Conservation (phyloP, 768 basidiomycete species). For the Hygrocybe coccinea region DNA sequence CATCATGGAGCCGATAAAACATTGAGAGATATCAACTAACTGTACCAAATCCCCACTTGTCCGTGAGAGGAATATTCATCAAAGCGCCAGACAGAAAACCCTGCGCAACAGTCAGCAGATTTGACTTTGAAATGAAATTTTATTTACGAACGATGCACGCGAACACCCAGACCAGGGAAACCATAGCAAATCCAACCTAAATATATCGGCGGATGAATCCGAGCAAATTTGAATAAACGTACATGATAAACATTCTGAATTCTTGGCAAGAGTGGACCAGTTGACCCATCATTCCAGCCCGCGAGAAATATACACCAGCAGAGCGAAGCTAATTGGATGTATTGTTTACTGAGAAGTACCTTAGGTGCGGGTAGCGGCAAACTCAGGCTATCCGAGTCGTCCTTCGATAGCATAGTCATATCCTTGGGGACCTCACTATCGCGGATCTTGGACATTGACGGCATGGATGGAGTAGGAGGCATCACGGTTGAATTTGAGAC, state of each 20-base stretch:
- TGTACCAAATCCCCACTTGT: slow-evolving; percentile 38
- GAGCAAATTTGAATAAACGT: slow-evolving; percentile 1
- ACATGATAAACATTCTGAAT: slow-evolving; percentile 37
- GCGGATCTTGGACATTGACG: too few species aligned
- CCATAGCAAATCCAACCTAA: slow-evolving; percentile 36
- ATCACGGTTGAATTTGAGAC: too few species aligned
- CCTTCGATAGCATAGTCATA: neutral
- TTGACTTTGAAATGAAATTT: neutral
- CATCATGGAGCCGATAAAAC: neutral
- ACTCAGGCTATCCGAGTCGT: too few species aligned
- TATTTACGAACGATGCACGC: slow-evolving; percentile 27
- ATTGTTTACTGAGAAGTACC: neutral
- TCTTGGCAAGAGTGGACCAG: slow-evolving; percentile 35
- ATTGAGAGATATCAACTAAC: slow-evolving; percentile 19
- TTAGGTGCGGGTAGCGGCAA: too few species aligned
- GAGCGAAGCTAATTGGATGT: slow-evolving; percentile 30
- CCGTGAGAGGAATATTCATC: slow-evolving; percentile 27
- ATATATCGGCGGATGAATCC: neutral
- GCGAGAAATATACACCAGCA: slow-evolving; percentile 33
- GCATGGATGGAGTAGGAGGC: too few species aligned
- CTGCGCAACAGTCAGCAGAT: slow-evolving; percentile 11
- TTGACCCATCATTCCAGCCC: slow-evolving; percentile 39
- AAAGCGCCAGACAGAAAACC: slow-evolving; percentile 30
- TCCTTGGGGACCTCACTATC: too few species aligned
- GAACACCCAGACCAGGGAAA: slow-evolving; percentile 42